Evolutionary conservation across 768 basidiomycete genomes (phyloP).

Genomic region (Pholiota conissans): DNA sequence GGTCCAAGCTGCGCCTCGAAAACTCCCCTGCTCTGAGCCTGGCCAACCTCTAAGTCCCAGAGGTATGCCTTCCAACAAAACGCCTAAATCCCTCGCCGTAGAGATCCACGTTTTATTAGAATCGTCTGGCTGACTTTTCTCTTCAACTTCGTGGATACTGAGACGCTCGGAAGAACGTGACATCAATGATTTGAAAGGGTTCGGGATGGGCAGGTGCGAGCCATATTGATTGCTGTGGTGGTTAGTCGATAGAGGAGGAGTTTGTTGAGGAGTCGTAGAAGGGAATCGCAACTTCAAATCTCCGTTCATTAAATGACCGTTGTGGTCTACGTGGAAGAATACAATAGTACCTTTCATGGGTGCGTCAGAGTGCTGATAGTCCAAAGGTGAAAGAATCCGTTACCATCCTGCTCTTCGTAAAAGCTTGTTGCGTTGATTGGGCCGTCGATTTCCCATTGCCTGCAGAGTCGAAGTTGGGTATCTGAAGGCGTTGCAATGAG

Average conservation of each 20-base stretch:
- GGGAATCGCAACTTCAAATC: slow-evolving; percentile 34
- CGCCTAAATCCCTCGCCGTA: slow-evolving; percentile 22
- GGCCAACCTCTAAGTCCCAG: slow-evolving; percentile 24
- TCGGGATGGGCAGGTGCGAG: slow-evolving; percentile 45
- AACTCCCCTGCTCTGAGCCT: slow-evolving; percentile 21
- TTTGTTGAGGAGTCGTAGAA: slow-evolving; percentile 7
- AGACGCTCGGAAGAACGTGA: slow-evolving; percentile 50
- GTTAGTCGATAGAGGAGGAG: slow-evolving; percentile 27
- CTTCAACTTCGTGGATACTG: slow-evolving; percentile 16
- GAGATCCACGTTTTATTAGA: slow-evolving; percentile 18
- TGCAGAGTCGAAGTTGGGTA: slow-evolving; percentile 43
- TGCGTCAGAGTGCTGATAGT: neutral
- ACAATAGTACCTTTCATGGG: slow-evolving; percentile 18
- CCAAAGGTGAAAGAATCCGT: slow-evolving; percentile 15
- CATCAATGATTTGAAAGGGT: slow-evolving; percentile 60
- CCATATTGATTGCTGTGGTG: slow-evolving; percentile 19
- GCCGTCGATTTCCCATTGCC: slow-evolving; percentile 57
- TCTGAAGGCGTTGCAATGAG: slow-evolving; percentile 31
- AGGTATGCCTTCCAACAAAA: slow-evolving; percentile 18
- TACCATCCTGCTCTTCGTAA: slow-evolving; percentile 48
- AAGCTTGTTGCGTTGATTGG: slow-evolving; percentile 45
- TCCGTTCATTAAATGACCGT: slow-evolving; percentile 46
- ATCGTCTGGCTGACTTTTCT: neutral
- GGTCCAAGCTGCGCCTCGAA: slow-evolving; percentile 50
- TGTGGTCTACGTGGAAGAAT: slow-evolving; percentile 42